Base-by-base conservation (phyloP, 148 eudicot species). In the Chenopodium quinoa region DNA sequence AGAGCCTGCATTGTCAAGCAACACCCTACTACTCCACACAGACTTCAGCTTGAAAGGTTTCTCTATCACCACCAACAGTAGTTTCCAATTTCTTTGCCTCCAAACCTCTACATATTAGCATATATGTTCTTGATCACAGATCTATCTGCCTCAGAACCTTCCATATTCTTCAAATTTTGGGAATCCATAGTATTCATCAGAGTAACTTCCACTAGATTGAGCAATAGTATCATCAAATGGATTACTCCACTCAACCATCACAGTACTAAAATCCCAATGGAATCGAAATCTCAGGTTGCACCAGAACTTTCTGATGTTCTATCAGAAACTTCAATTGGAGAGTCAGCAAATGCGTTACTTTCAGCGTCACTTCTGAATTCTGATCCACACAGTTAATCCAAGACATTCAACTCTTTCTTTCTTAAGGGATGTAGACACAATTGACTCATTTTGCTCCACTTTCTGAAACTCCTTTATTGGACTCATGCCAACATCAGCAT, bases 241-340 rank as follows among this genome's bases (percentile, higher is more conserved):
- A 17, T 85, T 71, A 64, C 74, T 92, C 95, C 97, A 93, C 34
- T 85, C 90, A 60, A 90, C 93, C 92, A 90, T 87, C 54, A 80
- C 83, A 23, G 87, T 87, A 69, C 92, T 93, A 71, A 93, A 82
- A 82, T 93, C 97, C 97, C 97, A 93, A 73, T 90, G 91, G 31
- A 85, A 80, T 74, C 93, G 79, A 32, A 83, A 77, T 82, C 88
- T 75, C 85, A 85, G 2, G 69, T 66, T 73, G 81, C 71, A 76
- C 83, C 65, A 75, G 81, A 80, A 17, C 76, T 75, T 13, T 73
- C 82, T 11, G 70, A 13, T 7, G 50, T 17, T 23, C 72, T 56
- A 31, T 54, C 68, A 48, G 79, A 70, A 79, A 68, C 72, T 20
- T 67, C 75, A 29, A 34, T 65, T 11, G 44, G 64, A 37, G 78